Base-by-base conservation (phyloP, 768 basidiomycete genomes). In the Kwoniella mangroviensis region DNA sequence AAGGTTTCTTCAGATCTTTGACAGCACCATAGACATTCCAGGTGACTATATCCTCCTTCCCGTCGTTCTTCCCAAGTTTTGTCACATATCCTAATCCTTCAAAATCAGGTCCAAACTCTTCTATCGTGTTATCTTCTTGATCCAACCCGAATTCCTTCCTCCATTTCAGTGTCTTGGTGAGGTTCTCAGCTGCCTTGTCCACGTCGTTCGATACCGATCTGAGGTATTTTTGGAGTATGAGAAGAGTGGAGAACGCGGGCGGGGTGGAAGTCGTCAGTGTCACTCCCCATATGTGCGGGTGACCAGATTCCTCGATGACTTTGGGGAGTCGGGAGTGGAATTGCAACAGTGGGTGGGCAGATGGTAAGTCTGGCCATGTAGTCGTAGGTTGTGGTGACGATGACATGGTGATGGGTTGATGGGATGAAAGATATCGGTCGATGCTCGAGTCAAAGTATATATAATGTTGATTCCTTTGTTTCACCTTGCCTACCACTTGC, bases 1-100 rank as follows among this genome's bases (percentile, higher is more conserved):
- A 75, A 21, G 66, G 58, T n/a, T 34, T 45, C 42, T 69, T 57
- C 9, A 62, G 24, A 24, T 67, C 65, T 54, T 72, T 72, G 4
- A 70, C 71, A 11, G 63, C 67, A 13, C 74, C 74, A 54, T 72
- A 75, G 3, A 75, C 60, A 51, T 75, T 75, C 67, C 67, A 75
- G 45, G 71, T 68, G 3, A 67, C 67, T 21, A 65, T 41, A 26
- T 67, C 55, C n/a, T 52, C 49, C 7, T 43, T 51, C 13, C 65
- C 73, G 6, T 28, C 65, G 0, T 15, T 22, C 28, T 55, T 65
- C 28, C 65, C 22, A 11, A 73, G 42, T 63, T 28, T 40, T 4
- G 69, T 73, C 1, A 73, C 57, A 42, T 45, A 68, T 4, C 73
- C 73, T 26, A 73, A 41, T n/a, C 70, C 73, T 10, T 60, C 58